A percentile compares a stretch with the other conserved stretches of the same genome.
These are phyloP conservation scores for Stemphylium lycopersici DNA, from an alignment of 2,329 filamentous ascomycete genomes.

Conservation along the genomic window DNA sequence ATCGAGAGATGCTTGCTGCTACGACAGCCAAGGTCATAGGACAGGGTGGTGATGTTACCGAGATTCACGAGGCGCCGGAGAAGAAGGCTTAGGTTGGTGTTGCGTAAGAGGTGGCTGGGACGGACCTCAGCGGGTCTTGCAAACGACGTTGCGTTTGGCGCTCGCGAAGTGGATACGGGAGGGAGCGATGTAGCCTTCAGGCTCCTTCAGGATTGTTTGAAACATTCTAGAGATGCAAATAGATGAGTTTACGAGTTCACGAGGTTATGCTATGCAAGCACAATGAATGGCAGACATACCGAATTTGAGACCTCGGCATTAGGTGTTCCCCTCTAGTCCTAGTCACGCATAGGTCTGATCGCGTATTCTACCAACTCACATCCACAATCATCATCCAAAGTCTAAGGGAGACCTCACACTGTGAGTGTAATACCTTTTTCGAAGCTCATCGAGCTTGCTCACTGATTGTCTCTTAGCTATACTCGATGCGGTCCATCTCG, in stretches of 20 bases:
- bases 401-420: too few species aligned
- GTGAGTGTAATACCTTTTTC: too few species aligned
- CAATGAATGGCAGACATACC: too few species aligned
- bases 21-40: conserved; percentile 30
- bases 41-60: conserved; percentile 23
- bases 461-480: too few species aligned
- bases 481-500: neutral
- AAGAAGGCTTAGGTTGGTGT: conserved; percentile 28
- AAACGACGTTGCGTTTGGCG: conserved; percentile 11
- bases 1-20: conserved; percentile 25
- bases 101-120: neutral
- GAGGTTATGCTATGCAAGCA: neutral
- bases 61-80: conserved; percentile 33
- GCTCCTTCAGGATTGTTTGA: conserved; percentile 5
- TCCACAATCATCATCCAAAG: too few species aligned
- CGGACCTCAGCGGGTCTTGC: neutral
- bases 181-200: neutral
- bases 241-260: neutral
- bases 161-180: conserved; percentile 3
- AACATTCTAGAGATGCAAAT: neutral
- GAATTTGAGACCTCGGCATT: too few species aligned
- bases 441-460: too few species aligned
- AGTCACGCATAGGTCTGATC: too few species aligned
- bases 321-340: too few species aligned
- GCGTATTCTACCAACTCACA: too few species aligned